phyloP scores from a whole-genome alignment of 257 asterid species.

The Jaltomata sinuosa region DNA sequence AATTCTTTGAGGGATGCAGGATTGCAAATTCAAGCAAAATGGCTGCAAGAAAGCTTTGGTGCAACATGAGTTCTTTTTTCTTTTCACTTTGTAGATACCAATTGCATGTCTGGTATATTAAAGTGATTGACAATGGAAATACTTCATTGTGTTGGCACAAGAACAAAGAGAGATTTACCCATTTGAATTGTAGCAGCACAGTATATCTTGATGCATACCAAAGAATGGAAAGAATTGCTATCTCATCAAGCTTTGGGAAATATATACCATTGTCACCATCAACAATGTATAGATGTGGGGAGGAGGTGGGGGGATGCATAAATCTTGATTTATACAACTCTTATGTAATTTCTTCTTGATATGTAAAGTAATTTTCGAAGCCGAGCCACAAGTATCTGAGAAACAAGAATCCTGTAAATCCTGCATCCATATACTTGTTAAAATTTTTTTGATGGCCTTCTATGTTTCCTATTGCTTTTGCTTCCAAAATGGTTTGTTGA shows the following conservation, averaged over 20 bases:
- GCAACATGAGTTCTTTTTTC: not conserved
- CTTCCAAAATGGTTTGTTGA: not conserved
- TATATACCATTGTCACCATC: not conserved
- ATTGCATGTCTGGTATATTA: not conserved
- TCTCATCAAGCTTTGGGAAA: not conserved
- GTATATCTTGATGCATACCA: not conserved
- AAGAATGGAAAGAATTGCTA: not conserved
- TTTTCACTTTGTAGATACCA: not conserved
- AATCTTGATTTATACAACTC: not conserved
- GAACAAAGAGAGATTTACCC: not conserved
- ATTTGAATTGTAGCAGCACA: not conserved
- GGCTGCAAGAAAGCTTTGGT: slow-evolving; percentile 47
- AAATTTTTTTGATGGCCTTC: not conserved
- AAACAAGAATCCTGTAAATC: not conserved
- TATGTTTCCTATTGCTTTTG: not conserved
- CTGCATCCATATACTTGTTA: not conserved
- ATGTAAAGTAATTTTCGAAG: not conserved
- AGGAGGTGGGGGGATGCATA: not conserved
- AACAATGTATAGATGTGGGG: not conserved
- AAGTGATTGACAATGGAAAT: not conserved
- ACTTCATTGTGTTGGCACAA: not conserved
- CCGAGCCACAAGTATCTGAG: not conserved
- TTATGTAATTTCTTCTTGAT: not conserved
- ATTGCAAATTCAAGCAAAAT: slow-evolving; percentile 37
- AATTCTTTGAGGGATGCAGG: slow-evolving; percentile 77